Evolutionary conservation across 2,329 filamentous ascomycete species (phyloP).

Genomic region (Fusarium sp.): DNA sequence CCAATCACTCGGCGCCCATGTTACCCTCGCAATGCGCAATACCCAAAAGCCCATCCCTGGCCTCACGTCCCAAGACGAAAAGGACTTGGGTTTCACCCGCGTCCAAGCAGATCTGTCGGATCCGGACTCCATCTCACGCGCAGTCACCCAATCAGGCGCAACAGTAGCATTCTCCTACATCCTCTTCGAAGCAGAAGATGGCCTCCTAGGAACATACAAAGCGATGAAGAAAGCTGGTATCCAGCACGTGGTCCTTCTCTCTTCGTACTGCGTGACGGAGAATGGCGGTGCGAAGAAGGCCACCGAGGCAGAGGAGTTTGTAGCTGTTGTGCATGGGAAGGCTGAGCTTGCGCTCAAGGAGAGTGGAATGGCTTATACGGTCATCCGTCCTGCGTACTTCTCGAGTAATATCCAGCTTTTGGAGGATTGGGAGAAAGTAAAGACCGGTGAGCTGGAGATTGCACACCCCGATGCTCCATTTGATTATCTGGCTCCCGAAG

Average conservation of each 20-base stretch:
- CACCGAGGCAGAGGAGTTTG: not conserved
- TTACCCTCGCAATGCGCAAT: constrained; percentile 26
- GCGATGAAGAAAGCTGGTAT: constrained; percentile 25
- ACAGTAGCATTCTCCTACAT: constrained; percentile 25
- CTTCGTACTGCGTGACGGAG: constrained; percentile 1
- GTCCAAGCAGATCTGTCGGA: constrained; percentile 27
- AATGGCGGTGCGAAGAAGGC: not conserved
- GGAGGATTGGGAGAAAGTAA: constrained; percentile 10
- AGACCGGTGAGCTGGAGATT: not conserved
- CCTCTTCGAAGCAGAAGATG: constrained; percentile 10
- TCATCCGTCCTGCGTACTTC: constrained; percentile 19
- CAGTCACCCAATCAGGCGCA: constrained; percentile 10
- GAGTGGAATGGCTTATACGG: not conserved
- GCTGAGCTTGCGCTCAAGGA: constrained; percentile 15
- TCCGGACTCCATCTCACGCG: constrained; percentile 5
- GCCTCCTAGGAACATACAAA: not conserved
- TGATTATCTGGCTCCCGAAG: constrained; percentile 29
- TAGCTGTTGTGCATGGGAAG: constrained; percentile 11
- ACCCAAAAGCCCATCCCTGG: constrained; percentile 7
- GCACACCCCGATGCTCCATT: not conserved
- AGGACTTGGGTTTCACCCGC: constrained; percentile 3
- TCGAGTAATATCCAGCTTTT: constrained; percentile 11
- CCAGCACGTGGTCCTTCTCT: constrained; percentile 12
- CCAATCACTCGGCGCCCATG: constrained; percentile 5
- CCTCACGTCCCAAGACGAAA: not conserved